A percentile compares a stretch with the other conserved stretches of the same genome.
phyloP scores from a whole-genome alignment of 352 stramenopile genomes.

The Nothophytophthora sp. region DNA sequence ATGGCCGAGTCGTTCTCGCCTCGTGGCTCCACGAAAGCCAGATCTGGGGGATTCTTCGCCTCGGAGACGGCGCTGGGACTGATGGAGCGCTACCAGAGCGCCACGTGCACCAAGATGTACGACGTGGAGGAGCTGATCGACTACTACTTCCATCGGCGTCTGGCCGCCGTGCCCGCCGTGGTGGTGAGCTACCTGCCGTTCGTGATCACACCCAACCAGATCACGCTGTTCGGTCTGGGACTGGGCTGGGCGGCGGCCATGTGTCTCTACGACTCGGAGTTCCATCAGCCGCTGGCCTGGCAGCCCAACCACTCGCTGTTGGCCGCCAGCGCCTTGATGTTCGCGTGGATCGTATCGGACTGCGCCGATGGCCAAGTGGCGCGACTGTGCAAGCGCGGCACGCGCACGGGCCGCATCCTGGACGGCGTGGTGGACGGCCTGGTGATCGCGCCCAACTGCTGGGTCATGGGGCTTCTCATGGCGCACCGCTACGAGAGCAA shows the following conservation, averaged over 20 bases:
- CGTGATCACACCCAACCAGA: constrained; percentile 86
- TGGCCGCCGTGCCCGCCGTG: constrained; percentile 70
- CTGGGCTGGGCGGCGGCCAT: constrained; percentile 68
- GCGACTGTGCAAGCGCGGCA: constrained; percentile 81
- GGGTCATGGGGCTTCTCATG: constrained; percentile 56
- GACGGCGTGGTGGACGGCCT: constrained; percentile 77
- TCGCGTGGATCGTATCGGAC: constrained; percentile 86
- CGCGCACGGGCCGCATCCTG: constrained; percentile 77
- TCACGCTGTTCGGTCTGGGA: constrained; percentile 76
- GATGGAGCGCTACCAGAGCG: constrained; percentile 68
- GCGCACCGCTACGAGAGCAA: constrained; percentile 53
- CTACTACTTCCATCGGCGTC: constrained; percentile 82
- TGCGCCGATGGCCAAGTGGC: constrained; percentile 82
- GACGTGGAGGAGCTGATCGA: constrained; percentile 86
- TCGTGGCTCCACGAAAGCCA: constrained; percentile 21
- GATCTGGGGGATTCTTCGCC: constrained; percentile 19
- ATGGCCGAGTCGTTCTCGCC: constrained; percentile 25
- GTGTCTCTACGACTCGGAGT: constrained; percentile 84
- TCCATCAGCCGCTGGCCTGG: constrained; percentile 70
- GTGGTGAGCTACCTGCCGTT: constrained; percentile 85
- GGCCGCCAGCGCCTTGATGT: constrained; percentile 63
- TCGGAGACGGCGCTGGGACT: constrained; percentile 42
- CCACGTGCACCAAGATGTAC: constrained; percentile 86
- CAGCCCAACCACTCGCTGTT: constrained; percentile 57
- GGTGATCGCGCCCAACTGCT: constrained; percentile 77